phyloP scores from a whole-genome alignment of 768 basidiomycete species.

The Termitomyces sp. region DNA sequence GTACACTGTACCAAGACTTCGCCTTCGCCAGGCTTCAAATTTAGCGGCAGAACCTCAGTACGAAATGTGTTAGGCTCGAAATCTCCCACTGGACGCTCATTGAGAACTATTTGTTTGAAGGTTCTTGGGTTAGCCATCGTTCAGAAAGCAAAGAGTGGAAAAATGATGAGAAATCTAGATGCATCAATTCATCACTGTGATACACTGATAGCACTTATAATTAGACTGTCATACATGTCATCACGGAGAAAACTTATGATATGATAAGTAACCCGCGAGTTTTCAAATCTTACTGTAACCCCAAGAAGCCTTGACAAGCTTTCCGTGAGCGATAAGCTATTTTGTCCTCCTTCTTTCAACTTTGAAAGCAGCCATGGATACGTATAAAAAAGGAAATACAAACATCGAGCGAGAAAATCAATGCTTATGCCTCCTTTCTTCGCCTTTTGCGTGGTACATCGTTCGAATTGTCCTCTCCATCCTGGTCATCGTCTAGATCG shows the following conservation, averaged over 20 bases:
- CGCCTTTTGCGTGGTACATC: conserved; percentile 15
- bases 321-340: too few relatives aligned
- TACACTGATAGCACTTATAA: too few relatives aligned
- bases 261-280: too few relatives aligned
- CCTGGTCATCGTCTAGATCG: conserved; percentile 19
- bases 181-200: too few relatives aligned
- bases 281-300: too few relatives aligned
- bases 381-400: too few relatives aligned
- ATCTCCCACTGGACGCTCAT: conserved; percentile 64
- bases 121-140: conserved; percentile 12
- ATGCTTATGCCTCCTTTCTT: conserved; percentile 13
- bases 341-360: too few relatives aligned
- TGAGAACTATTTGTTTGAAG: conserved; percentile 74
- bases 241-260: too few relatives aligned
- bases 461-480: conserved; percentile 18
- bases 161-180: background rate
- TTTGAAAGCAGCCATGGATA: too few relatives aligned
- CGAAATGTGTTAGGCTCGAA: conserved; percentile 77
- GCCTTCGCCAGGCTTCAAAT: conserved; percentile 46
- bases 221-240: too few relatives aligned
- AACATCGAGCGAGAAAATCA: too few relatives aligned
- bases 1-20: conserved; percentile 75
- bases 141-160: background rate
- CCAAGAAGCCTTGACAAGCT: too few relatives aligned
- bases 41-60: conserved; percentile 47